A percentile compares a stretch with the other conserved stretches of the same genome.
These are phyloP conservation scores for Trichoderma oligosporum DNA, from an alignment of 2,329 filamentous ascomycete genomes.

Conservation along the genomic window DNA sequence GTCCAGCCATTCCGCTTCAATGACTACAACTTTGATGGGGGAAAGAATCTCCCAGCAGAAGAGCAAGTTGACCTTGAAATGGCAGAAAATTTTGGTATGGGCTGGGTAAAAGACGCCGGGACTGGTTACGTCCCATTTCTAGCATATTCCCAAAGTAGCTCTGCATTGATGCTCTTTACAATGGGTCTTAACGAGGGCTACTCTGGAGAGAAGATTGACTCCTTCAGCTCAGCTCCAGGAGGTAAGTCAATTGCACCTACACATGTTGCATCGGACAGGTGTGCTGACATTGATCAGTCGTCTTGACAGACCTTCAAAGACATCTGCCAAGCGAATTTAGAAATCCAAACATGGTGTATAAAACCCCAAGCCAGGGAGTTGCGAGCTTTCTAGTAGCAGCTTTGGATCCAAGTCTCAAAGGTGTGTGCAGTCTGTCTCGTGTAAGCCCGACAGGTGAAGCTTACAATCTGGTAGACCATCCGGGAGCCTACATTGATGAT, in stretches of 20 bases:
- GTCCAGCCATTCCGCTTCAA: constrained; percentile 11
- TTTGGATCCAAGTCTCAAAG: constrained; percentile 3
- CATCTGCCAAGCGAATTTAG: constrained; percentile 3
- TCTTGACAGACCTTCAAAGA: constrained; percentile 15
- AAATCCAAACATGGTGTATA: constrained; percentile 11
- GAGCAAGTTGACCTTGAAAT: not conserved
- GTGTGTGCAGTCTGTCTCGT: not conserved
- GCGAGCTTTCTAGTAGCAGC: constrained; percentile 17
- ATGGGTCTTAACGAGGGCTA: constrained; percentile 1
- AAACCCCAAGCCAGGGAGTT: constrained; percentile 10
- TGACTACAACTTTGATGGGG: constrained; percentile 11
- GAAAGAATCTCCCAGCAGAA: constrained; percentile 1
- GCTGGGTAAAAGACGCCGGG: not conserved
- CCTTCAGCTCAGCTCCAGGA: constrained; percentile 4
- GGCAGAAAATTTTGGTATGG: constrained; percentile 9
- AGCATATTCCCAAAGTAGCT: constrained; percentile 11
- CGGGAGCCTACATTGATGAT: constrained; percentile 1
- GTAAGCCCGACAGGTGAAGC: fast-evolving
- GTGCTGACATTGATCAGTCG: not conserved
- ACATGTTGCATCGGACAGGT: too few species aligned
- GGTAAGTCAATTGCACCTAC: not conserved
- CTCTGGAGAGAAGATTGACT: not conserved
- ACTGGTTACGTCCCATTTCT: constrained; percentile 10
- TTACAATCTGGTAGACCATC: not conserved
- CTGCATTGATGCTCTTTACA: constrained; percentile 11